phyloP scores from a whole-genome alignment of 1,139 yeast species.

The Tardiomyces blankii region DNA sequence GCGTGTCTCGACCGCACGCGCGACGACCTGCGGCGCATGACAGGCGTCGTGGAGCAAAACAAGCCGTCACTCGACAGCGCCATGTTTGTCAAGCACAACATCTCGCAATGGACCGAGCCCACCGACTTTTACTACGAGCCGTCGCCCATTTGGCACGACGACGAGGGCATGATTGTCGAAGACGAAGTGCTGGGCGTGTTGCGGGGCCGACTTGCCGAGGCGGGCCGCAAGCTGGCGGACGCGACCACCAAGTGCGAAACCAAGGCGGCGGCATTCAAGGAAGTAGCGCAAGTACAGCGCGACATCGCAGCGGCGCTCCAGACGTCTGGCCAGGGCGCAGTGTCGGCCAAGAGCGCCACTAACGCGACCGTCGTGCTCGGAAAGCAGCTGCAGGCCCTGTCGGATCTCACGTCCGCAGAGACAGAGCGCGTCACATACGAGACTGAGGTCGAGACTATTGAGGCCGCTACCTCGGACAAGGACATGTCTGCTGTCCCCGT shows the following conservation, averaged over 20 bases:
- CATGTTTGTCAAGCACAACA: constrained; percentile 88
- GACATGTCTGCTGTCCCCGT: constrained; percentile 25
- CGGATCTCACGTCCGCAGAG: constrained; percentile 63
- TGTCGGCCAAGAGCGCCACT: constrained; percentile 1
- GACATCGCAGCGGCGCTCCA: constrained; percentile 4
- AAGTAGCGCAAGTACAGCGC: constrained; percentile 16
- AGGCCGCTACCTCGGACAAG: constrained; percentile 68
- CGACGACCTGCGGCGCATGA: constrained; percentile 43
- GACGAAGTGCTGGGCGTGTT: constrained; percentile 49
- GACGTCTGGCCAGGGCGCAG: background rate
- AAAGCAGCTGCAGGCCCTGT: constrained; percentile 44
- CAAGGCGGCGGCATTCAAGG: constrained; percentile 16
- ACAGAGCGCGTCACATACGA: constrained; percentile 61
- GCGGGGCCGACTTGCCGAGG: constrained; percentile 43
- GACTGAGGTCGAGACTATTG: constrained; percentile 85
- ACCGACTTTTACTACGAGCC: constrained; percentile 77
- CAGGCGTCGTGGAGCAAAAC: constrained; percentile 55
- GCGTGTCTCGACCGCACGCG: constrained; percentile 43
- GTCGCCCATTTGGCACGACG: constrained; percentile 95
- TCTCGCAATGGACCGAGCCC: constrained; percentile 73
- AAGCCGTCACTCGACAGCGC: constrained; percentile 67
- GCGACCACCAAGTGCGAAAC: constrained; percentile 22
- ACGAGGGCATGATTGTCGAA: constrained; percentile 54
- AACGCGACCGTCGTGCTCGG: constrained; percentile 34
- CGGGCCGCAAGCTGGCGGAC: constrained; percentile 16